Evolutionary conservation across 2,329 filamentous ascomycete genomes (phyloP).

Genomic region (Paracorniculantispora psalliotae): DNA sequence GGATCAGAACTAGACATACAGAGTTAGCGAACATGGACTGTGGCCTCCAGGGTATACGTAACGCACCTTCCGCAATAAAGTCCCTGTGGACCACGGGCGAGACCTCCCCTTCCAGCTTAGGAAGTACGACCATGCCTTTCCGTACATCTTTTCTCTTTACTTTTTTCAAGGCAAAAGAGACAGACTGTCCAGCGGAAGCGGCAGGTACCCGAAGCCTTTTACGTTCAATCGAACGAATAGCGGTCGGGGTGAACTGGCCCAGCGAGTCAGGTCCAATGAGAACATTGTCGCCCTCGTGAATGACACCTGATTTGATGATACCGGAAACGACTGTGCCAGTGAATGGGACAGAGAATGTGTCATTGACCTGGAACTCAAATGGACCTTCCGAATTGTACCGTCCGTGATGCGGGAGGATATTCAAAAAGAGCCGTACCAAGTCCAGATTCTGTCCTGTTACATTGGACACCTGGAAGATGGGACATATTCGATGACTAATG

Average conservation of each 20-base stretch:
- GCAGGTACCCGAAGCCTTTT: conserved; percentile 87
- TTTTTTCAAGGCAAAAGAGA: conserved; percentile 84
- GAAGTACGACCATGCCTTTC: conserved; percentile 96
- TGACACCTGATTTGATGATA: conserved; percentile 80
- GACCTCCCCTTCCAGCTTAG: conserved; percentile 70
- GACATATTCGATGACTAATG: conserved; percentile 90
- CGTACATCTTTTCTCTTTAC: conserved; percentile 86
- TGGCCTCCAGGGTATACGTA: not conserved
- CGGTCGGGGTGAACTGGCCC: conserved; percentile 82
- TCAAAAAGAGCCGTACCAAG: conserved; percentile 85
- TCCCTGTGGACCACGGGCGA: conserved; percentile 67
- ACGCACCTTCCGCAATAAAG: conserved; percentile 70
- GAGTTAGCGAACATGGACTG: not conserved
- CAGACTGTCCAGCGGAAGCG: conserved; percentile 86
- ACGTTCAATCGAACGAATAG: conserved; percentile 86
- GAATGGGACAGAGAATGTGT: conserved; percentile 96
- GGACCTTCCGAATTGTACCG: conserved; percentile 84
- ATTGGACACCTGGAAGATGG: conserved; percentile 96
- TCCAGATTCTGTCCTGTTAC: conserved; percentile 91
- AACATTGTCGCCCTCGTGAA: conserved; percentile 86
- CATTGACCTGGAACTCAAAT: conserved; percentile 94
- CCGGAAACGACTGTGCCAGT: conserved; percentile 95
- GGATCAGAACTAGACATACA: conserved; percentile 66
- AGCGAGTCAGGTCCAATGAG: conserved; percentile 86
- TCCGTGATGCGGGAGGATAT: conserved; percentile 90